Evolutionary conservation across 1,284 basidiomycete species (phyloP), one percentile per base, ranked within the genome.

Genomic region (Melampsora medusae): DNA sequence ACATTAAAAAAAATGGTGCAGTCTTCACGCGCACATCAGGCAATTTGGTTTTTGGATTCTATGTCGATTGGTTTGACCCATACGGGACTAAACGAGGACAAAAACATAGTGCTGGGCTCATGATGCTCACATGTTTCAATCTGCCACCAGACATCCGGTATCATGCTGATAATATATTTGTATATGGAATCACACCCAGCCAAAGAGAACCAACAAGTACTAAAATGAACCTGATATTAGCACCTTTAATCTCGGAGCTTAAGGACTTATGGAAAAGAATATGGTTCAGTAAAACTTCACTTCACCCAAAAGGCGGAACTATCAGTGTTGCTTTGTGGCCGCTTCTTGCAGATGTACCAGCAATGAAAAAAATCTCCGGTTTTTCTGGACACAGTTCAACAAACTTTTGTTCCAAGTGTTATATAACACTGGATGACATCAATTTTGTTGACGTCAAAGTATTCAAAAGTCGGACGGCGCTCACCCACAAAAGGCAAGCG

Each of bases 111-210:
- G 7, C 46, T 17, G 66, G 66, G 10, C 38, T 46, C 12, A 67
- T 67, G 14, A 48, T 31, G 22, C 46, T 67, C 38, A 46, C 49
- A 19, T 53, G 50, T 53, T 25, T 53, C 50, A 53, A 53, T 25
- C 22, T 53, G 12, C 84, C 84, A 4, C 79, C 79, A 0, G 38
- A 78, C 4, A 46, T 83, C 16, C 82, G 84, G 0, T 82, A 82
- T 75, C 78, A 80, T n/a, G 48, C 77, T 0, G 82, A 85, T 66
- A 84, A 85, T 61, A 79, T 85, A 19, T 85, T 80, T 71, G 79
- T 85, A 12, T 82, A 81, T 10, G 83, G 83, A 0, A 77, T 85
- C 12, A 81, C 81, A 83, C 84, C 80, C 10, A 79, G 80, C 1
- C 79, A 77, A 9, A 19, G 46, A 14, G 77, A 80, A 48, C 79